Base-by-base conservation (phyloP, 257 asterid genomes). In the Parsonsia alboflavescens region DNA sequence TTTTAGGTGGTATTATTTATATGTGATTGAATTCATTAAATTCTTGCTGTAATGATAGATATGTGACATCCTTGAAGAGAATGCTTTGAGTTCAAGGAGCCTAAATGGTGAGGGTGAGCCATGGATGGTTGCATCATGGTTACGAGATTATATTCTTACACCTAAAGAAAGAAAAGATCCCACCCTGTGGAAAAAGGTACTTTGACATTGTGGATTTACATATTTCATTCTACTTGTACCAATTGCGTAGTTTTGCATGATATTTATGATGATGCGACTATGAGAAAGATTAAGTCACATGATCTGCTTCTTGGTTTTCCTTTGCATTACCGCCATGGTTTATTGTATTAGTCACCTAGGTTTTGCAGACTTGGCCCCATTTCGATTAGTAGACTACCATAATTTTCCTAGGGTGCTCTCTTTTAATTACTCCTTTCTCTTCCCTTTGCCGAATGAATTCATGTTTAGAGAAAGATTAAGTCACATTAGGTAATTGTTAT, bases 111-210 rank as follows among this genome's bases (percentile, higher is more conserved):
- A 73, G 75, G 80, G 82, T 80, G 97, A 91, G 77, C 81, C 96
- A 50, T 91, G 93, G 93, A 88, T 93, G 72, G 89, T 89, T 52
- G 91, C 96, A 65, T 91, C 96, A 26, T 85, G 91, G 88, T 84
- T 93, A 85, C 86, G 98, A 59, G 98, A 93, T 86, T 91, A 93
- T 89, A 91, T 93, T 77, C 96, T 93, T 72, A 82, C 90, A 39
- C 90, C 94, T 58, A 87, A 76, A 86, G 97, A 93, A 83, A 89
- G 97, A 80, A 93, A 86, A 81, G 79, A 91, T 78, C 87, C 88
- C 58, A 65, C 64, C 68, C 84, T 93, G 45, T 93, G 98, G 98
- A 86, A 82, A 86, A 91, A 86, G 97, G 97, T 93, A 81, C 54
- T 42, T 33, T 48, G 53, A 28, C 80, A 57, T 77, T 75, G 45